These are phyloP conservation scores for Cnidoscolus chayamansa DNA, from an alignment of 441 rosid genomes.

Conservation along the genomic window DNA sequence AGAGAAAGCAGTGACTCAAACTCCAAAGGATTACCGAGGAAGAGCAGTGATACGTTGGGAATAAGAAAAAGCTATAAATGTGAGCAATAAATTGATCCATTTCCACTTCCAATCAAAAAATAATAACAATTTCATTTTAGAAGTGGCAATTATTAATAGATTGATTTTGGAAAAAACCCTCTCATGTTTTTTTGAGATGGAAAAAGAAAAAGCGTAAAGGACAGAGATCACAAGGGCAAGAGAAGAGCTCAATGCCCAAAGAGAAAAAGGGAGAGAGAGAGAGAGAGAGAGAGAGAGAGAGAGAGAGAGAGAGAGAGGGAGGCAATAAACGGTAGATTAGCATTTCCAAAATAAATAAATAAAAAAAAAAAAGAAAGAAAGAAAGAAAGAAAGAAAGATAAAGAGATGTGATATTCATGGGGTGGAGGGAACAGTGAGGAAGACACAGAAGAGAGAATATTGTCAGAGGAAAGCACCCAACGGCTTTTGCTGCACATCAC, in stretches of 20 bases:
- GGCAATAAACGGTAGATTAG: too few species aligned
- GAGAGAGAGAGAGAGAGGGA: background rate
- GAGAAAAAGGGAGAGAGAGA: background rate
- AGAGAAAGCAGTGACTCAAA: background rate
- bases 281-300: background rate
- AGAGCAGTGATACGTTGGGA: slow-evolving; percentile 25
- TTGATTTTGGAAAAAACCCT: background rate
- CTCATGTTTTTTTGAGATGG: background rate
- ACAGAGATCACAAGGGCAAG: background rate
- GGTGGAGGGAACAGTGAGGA: slow-evolving; percentile 23
- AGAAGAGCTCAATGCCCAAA: background rate
- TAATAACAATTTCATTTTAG: background rate
- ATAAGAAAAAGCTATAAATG: slow-evolving; percentile 27
- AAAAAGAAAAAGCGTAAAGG: background rate
- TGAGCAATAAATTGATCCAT: slow-evolving; percentile 29
- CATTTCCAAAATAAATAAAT: background rate
- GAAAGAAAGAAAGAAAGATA: background rate
- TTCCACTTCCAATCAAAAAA: slow-evolving; percentile 26
- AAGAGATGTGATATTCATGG: background rate
- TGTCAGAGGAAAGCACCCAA: slow-evolving; percentile 42
- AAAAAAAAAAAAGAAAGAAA: background rate
- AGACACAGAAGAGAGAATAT: slow-evolving; percentile 51
- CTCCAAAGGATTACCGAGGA: background rate
- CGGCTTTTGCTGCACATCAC: background rate
- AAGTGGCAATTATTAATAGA: background rate